phyloP scores from a whole-genome alignment of 257 asterid genomes.

The Nicotiana benthamiana region DNA sequence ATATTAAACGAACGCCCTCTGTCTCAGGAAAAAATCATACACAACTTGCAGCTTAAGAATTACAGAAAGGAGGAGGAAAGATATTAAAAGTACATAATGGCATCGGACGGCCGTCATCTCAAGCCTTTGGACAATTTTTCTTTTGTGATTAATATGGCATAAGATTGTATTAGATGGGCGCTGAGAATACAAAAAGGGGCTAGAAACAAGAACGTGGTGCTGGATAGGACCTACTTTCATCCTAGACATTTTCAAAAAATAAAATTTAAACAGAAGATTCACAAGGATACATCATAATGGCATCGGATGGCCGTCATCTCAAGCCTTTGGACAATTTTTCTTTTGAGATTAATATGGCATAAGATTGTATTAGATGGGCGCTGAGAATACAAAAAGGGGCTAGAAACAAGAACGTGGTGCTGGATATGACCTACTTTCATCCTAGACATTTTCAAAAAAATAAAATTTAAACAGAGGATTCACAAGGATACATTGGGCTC shows the following conservation, averaged over 20 bases:
- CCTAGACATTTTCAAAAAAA: background rate
- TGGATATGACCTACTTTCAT: background rate
- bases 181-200: background rate
- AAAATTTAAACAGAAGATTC: too few species aligned
- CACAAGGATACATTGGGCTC: background rate
- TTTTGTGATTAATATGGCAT: background rate
- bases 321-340: background rate
- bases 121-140: background rate
- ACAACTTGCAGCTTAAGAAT: background rate
- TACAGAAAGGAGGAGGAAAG: background rate
- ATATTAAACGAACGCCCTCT: background rate
- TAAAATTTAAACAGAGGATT: background rate
- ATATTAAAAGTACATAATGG: background rate
- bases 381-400: background rate
- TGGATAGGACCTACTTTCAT: background rate
- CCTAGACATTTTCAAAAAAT: background rate
- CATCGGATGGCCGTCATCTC: background rate
- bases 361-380: background rate
- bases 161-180: background rate
- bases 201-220: background rate
- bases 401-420: background rate
- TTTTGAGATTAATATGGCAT: background rate
- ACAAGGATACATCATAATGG: too few species aligned
- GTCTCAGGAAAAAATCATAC: background rate
- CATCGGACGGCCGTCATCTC: background rate